Percentiles rank a stretch among this genome's conserved stretches.
These are phyloP conservation scores for Meira miltonrushii DNA, from an alignment of 1,284 basidiomycete genomes.

Conservation along the genomic window DNA sequence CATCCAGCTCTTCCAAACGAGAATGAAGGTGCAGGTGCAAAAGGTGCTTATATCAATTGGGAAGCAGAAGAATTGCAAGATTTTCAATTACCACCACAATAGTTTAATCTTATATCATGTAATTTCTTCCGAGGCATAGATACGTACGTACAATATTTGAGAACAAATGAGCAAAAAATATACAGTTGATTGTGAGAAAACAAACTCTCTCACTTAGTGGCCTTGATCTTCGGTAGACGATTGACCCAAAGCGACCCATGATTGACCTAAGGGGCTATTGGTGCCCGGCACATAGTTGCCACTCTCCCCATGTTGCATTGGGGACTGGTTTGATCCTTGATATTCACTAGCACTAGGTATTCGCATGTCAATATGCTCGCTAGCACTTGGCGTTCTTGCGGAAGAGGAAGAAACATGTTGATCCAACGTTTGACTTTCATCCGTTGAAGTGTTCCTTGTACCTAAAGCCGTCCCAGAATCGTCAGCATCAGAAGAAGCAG, in stretches of 20 bases:
- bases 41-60: slow-evolving; percentile 67
- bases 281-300: neutral
- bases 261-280: slow-evolving; percentile 6
- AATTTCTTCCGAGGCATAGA: neutral
- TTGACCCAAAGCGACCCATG: slow-evolving; percentile 11
- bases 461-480: no score
- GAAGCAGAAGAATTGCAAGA: slow-evolving; percentile 30
- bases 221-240: neutral
- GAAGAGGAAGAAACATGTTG: no score
- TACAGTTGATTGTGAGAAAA: neutral
- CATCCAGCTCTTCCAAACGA: slow-evolving; percentile 54
- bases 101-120: neutral
- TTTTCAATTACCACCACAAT: neutral
- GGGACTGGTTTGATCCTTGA: no score
- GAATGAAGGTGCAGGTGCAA: slow-evolving; percentile 26
- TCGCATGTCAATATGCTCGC: no score
- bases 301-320: no score
- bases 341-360: no score
- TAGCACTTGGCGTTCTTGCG: no score
- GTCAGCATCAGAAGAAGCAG: no score
- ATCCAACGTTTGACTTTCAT: no score
- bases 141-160: neutral
- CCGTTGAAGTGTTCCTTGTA: no score
- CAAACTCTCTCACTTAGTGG: neutral
- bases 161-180: neutral